Evolutionary conservation across 768 basidiomycete species (phyloP).

Genomic region (Austroboletus eburneus): DNA sequence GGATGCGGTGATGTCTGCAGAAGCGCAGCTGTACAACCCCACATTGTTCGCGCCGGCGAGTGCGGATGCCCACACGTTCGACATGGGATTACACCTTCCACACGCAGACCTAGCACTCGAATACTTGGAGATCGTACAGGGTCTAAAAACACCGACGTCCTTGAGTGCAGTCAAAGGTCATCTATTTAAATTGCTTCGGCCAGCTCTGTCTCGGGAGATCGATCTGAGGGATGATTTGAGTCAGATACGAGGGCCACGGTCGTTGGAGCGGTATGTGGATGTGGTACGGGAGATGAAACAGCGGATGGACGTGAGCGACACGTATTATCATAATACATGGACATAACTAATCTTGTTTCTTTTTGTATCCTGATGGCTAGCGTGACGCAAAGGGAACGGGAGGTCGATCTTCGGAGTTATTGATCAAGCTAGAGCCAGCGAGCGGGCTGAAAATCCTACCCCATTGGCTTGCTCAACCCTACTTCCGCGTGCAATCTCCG

Average conservation of each 20-base stretch:
- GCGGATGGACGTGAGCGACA: conserved; percentile 48
- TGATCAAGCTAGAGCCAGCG: conserved; percentile 39
- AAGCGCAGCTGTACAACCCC: conserved; percentile 92
- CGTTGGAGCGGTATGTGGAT: conserved; percentile 39
- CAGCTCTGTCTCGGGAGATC: conserved; percentile 58
- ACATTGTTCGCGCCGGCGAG: conserved; percentile 56
- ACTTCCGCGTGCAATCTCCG: conserved; percentile 35
- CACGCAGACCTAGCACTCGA: conserved; percentile 72
- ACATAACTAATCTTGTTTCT: too few relatives aligned
- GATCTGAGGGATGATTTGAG: conserved; percentile 77
- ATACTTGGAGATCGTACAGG: conserved; percentile 76
- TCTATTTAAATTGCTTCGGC: conserved; percentile 87
- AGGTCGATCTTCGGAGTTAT: conserved; percentile 29
- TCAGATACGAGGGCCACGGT: conserved; percentile 32
- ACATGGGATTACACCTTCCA: conserved; percentile 47
- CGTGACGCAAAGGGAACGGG: conserved; percentile 42
- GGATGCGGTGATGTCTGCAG: conserved; percentile 93
- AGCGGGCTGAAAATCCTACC: conserved; percentile 56
- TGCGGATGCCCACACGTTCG: conserved; percentile 27
- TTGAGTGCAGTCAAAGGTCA: conserved; percentile 85
- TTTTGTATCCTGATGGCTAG: conserved; percentile 21
- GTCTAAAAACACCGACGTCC: conserved; percentile 59
- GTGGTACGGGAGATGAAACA: conserved; percentile 57
- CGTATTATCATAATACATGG: conserved; percentile 1
- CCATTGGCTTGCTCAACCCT: conserved; percentile 71